phyloP scores from a whole-genome alignment of 768 basidiomycete genomes.

The Lactifluus hygrophoroides region DNA sequence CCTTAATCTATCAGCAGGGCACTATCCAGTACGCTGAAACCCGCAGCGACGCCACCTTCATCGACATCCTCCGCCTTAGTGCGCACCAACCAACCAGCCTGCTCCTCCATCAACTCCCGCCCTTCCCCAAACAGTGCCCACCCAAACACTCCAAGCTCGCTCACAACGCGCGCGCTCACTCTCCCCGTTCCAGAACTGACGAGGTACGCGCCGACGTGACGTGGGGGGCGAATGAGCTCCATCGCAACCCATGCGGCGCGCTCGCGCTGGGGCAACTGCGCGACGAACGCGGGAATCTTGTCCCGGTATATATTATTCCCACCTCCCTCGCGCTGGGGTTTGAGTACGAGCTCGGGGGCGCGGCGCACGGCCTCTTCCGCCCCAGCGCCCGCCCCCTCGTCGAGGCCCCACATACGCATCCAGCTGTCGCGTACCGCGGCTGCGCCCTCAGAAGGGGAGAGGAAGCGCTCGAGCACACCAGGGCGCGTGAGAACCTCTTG shows the following conservation, averaged over 20 bases:
- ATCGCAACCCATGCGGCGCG: slow-evolving; percentile 91
- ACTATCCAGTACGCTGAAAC: slow-evolving; percentile 39
- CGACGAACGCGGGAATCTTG: slow-evolving; percentile 72
- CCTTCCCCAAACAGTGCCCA: slow-evolving; percentile 66
- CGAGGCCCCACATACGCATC: slow-evolving; percentile 84
- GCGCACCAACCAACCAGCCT: slow-evolving; percentile 76
- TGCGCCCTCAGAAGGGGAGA: slow-evolving; percentile 40
- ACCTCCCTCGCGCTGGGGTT: slow-evolving; percentile 97
- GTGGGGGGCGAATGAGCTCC: slow-evolving; percentile 81
- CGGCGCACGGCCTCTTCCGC: slow-evolving; percentile 43
- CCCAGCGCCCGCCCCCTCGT: slow-evolving; percentile 38
- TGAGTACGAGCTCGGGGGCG: slow-evolving; percentile 66
- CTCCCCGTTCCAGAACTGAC: slow-evolving; percentile 52
- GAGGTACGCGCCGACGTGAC: slow-evolving; percentile 59
- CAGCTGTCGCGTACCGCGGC: slow-evolving; percentile 62
- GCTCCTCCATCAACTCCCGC: slow-evolving; percentile 44
- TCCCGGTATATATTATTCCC: slow-evolving; percentile 92
- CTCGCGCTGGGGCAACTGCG: slow-evolving; percentile 47
- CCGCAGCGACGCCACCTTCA: slow-evolving; percentile 74
- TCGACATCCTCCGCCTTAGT: slow-evolving; percentile 89
- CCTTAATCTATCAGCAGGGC: slow-evolving; percentile 31
- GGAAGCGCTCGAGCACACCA: slow-evolving; percentile 66
- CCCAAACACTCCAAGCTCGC: slow-evolving; percentile 90
- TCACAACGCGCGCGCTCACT: slow-evolving; percentile 60
- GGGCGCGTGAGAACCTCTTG: slow-evolving; percentile 78